These are phyloP conservation scores for Chamaenerion angustifolium DNA, from an alignment of 345 rosid species.

Conservation along the genomic window DNA sequence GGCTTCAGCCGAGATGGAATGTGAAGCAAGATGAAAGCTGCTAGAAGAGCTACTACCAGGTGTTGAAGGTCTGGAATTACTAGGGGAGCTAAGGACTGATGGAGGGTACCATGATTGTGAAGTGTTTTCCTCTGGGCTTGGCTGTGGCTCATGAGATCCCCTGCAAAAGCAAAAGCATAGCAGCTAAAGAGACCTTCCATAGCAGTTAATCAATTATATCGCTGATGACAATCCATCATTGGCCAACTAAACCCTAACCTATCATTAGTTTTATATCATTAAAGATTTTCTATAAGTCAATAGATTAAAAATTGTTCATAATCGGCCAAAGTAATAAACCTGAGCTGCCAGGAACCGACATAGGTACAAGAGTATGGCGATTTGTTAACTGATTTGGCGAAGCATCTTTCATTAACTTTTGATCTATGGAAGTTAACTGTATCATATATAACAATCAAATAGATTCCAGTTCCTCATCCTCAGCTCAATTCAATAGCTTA, in stretches of 20 bases:
- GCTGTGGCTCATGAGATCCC: slow-evolving; percentile 64
- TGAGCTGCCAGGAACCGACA: no score
- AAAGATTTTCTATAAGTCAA: no score
- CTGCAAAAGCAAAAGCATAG: slow-evolving; percentile 15
- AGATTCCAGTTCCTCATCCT: no score
- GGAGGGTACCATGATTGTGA: slow-evolving; percentile 75
- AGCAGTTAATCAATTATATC: neutral
- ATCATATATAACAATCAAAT: no score
- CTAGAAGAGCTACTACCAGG: slow-evolving; percentile 30
- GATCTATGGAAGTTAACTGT: no score
- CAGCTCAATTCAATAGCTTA: no score
- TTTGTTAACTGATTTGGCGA: no score
- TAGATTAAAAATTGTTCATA: no score
- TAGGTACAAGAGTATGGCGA: no score
- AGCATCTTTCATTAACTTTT: no score
- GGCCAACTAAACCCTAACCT: no score
- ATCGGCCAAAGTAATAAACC: no score
- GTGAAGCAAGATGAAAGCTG: slow-evolving; percentile 20
- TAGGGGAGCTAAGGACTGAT: slow-evolving; percentile 39
- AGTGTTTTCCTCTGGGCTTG: slow-evolving; percentile 44
- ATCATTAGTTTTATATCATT: neutral
- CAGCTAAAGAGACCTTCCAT: neutral
- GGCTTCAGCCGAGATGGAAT: slow-evolving; percentile 47
- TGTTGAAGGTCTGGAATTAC: slow-evolving; percentile 45
- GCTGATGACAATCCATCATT: neutral